phyloP scores from a whole-genome alignment of 352 stramenopile species.

The Pythium volutum region DNA sequence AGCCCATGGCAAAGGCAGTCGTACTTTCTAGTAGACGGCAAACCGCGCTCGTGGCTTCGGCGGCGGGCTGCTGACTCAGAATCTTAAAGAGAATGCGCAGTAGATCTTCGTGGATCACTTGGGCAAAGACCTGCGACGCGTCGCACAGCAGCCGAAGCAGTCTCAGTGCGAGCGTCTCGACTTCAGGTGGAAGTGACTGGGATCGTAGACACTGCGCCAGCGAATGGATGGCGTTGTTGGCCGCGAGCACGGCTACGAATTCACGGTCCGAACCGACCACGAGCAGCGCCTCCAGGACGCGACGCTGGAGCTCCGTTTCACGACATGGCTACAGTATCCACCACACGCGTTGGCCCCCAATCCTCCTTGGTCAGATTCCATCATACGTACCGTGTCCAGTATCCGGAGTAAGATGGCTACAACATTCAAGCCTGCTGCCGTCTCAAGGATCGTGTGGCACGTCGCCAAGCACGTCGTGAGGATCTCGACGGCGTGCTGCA shows the following conservation, averaged over 20 bases:
- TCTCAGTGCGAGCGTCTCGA: conserved; percentile 32
- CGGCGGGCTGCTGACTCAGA: conserved; percentile 52
- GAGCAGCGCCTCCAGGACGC: conserved; percentile 36
- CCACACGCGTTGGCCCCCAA: too few species aligned
- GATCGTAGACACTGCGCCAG: conserved; percentile 36
- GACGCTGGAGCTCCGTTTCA: conserved; percentile 37
- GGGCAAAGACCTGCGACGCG: conserved; percentile 43
- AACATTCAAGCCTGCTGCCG: conserved; percentile 29
- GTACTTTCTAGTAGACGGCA: conserved; percentile 74
- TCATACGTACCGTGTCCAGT: conserved; percentile 36
- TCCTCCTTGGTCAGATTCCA: too few species aligned
- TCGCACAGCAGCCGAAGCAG: conserved; percentile 37
- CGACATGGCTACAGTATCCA: conserved; percentile 21
- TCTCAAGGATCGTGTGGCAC: conserved; percentile 28
- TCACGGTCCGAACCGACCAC: conserved; percentile 35
- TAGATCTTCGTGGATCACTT: conserved; percentile 58
- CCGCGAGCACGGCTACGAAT: conserved; percentile 40
- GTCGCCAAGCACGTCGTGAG: conserved; percentile 36
- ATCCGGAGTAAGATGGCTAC: conserved; percentile 35
- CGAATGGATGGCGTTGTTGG: conserved; percentile 37
- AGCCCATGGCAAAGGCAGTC: conserved; percentile 51
- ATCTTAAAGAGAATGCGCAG: conserved; percentile 44
- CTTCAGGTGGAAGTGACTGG: conserved; percentile 19
- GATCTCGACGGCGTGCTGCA: conserved; percentile 39
- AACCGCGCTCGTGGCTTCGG: conserved; percentile 43